Base-by-base conservation (phyloP, 352 stramenopile genomes). In the Pythium folliculosum region DNA sequence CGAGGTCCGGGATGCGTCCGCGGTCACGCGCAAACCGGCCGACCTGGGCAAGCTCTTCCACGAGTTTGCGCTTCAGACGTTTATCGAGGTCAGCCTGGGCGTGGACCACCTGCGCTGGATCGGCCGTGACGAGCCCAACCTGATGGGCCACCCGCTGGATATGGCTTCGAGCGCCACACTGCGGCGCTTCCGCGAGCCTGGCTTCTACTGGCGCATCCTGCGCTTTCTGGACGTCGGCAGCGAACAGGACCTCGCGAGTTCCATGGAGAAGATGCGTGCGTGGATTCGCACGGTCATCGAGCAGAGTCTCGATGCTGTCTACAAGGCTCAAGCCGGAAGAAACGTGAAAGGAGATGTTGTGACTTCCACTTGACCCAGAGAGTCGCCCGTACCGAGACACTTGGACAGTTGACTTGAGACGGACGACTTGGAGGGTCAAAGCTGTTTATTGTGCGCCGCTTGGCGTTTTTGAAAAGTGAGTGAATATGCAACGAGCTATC, bases 121-220 rank as follows among this genome's bases (percentile, higher is more conserved):
- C 25, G 76, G 75, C 43, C 56, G 44, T 1, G 65, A 64, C 12
- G 67, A 82, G 22, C 63, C 69, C 37, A 69, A 80, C 23, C 50
- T 71, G 54, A 88, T 91, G 40, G 77, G 80, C 19, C 23, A 78
- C 14, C 14, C 25, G 10, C 73, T 76, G 16, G 72, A 91, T 44
- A 61, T 75, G 27, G 59, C 49, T 12, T 51, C 69, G 3, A 60
- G 75, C 17, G 63, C 72, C 44, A 60, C 82, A 1, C 68, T 86
- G 32, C 49, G 67, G 27, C 75, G 84, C n/a, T 87, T 89, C 66
- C 73, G 79, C 23, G 66, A 71, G 27, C 80, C 82, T 1, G 64
- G 68, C n/a, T 81, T 72, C 50, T 62, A 83, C 19, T 90, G 82
- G 80, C 78, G 79, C 52, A 61, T 83, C 32, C 82, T 82, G 50